Base-by-base conservation (phyloP, 305 asterid genomes). In the Nicotiana rustica region DNA sequence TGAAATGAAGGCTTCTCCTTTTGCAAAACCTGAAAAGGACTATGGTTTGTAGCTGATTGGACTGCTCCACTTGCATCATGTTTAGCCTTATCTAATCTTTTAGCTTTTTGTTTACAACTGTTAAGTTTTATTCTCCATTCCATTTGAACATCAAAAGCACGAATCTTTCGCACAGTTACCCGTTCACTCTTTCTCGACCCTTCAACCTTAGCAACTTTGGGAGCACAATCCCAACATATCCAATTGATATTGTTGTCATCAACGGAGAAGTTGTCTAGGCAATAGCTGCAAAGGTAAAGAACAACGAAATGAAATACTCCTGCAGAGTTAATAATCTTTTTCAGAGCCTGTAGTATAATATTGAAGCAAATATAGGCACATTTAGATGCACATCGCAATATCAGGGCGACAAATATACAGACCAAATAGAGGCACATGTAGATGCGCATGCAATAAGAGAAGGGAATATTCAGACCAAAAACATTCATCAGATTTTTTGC, bases 61-160 rank as follows among this genome's bases (percentile, higher is more conserved):
- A 55, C 66, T 29, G 47, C 80, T 29, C 14, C 66, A 0, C 5
- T 52, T 76, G 65, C 2, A 15, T 76, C 66, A 29, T 55, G 47
- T 76, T 35, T 52, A 55, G 80, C 66, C 66, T 15, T 5, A 25
- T 29, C 49, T 76, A 76, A 8, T 64, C 31, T 55, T 76, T 17
- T 36, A 55, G 80, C 49, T 76, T 76, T 76, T 55, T 15, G 49
- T 29, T 76, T 55, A 55, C 80, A 9, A 52, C 0, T 13, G 31
- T 76, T 55, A 76, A 76, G 66, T 49, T 55, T 76, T 55, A 47
- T 76, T 55, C 80, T 55, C 80, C 80, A 55, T 76, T 55, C 80
- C 1, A 6, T 14, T 76, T 10, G 80, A 76, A 31, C 66, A 76
- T 76, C 80, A 52, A 55, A 4, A 76, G 66, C 80, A 76, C 0